Conservation (phyloP, 1,284 basidiomycete species). For the Tilletiopsis washingtonensis region DNA sequence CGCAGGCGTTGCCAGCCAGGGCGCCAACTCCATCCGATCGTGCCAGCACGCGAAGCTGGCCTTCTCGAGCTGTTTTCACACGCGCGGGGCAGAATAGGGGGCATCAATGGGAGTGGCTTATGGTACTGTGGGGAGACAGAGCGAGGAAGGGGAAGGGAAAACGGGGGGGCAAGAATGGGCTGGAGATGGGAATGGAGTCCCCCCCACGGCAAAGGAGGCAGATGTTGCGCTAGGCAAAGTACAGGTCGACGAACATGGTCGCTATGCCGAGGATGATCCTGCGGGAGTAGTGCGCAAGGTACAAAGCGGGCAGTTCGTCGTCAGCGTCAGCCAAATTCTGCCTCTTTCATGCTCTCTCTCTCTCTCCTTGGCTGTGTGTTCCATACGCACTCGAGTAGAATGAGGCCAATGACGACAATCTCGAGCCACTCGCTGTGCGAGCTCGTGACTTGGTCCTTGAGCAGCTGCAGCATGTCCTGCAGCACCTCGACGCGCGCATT, state of each 20-base stretch:
- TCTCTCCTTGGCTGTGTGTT: not conserved
- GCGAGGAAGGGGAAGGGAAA: too few species aligned
- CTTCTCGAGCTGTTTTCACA: too few species aligned
- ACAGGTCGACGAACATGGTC: conserved; percentile 45
- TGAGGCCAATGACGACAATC: conserved; percentile 85
- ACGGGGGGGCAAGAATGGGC: too few species aligned
- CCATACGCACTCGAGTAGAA: conserved; percentile 62
- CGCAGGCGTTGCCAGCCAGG: too few species aligned
- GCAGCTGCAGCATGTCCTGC: conserved; percentile 90
- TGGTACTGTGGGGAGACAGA: too few species aligned
- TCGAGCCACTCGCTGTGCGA: conserved; percentile 88
- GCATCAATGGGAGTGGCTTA: too few species aligned
- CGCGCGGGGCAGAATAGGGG: too few species aligned
- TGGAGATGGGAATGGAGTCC: too few species aligned
- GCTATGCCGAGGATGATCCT: conserved; percentile 52
- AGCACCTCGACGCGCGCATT: conserved; percentile 88
- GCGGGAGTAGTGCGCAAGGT: not conserved
- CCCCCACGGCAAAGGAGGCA: too few species aligned
- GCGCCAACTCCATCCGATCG: too few species aligned
- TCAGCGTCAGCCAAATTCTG: not conserved
- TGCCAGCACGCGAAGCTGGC: too few species aligned
- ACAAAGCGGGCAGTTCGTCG: not conserved
- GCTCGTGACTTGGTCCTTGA: conserved; percentile 89
- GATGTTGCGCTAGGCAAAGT: conserved; percentile 30
- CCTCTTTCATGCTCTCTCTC: not conserved